Percentiles rank a stretch among this genome's conserved stretches.
These are phyloP conservation scores for Ustilago lituana DNA, from an alignment of 1,284 basidiomycete genomes.

Conservation along the genomic window DNA sequence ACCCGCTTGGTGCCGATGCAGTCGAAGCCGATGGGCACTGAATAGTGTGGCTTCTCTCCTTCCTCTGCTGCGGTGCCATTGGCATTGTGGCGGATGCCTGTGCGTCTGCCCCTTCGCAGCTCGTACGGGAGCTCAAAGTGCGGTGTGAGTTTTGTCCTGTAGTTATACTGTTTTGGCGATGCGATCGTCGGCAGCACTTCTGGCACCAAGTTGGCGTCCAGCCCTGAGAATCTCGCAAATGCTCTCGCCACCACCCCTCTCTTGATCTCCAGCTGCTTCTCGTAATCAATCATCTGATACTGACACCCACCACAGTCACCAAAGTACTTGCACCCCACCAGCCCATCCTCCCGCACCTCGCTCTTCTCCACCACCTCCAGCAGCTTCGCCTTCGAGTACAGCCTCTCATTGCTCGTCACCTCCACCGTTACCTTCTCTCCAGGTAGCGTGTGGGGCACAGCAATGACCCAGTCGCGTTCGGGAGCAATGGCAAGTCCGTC, in stretches of 20 bases:
- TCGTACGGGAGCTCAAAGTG: conserved; percentile 87
- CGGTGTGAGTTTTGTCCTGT: conserved; percentile 96
- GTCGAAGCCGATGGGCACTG: conserved; percentile 90
- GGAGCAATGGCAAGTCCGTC: conserved; percentile 61
- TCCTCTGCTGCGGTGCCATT: conserved; percentile 31
- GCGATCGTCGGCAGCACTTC: conserved; percentile 79
- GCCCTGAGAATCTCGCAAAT: conserved; percentile 71
- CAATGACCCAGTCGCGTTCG: conserved; percentile 57
- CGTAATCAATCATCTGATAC: conserved; percentile 77
- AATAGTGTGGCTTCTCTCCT: conserved; percentile 69
- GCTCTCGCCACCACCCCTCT: conserved; percentile 83
- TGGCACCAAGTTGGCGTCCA: conserved; percentile 75
- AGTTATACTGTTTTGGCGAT: conserved; percentile 87
- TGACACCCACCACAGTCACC: conserved; percentile 65
- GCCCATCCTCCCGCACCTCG: conserved; percentile 30
- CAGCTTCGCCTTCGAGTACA: conserved; percentile 56
- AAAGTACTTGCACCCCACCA: conserved; percentile 65
- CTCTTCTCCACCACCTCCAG: conserved; percentile 42
- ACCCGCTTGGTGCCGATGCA: conserved; percentile 78
- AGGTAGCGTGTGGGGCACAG: conserved; percentile 59
- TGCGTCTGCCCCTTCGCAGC: conserved; percentile 58
- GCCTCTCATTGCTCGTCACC: conserved; percentile 54
- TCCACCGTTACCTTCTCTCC: conserved; percentile 55
- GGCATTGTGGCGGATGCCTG: conserved; percentile 65
- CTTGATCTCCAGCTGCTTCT: conserved; percentile 85